Evolutionary conservation across 1,284 basidiomycete species (phyloP).

Genomic region (Rhodotorula mucilaginosa): DNA sequence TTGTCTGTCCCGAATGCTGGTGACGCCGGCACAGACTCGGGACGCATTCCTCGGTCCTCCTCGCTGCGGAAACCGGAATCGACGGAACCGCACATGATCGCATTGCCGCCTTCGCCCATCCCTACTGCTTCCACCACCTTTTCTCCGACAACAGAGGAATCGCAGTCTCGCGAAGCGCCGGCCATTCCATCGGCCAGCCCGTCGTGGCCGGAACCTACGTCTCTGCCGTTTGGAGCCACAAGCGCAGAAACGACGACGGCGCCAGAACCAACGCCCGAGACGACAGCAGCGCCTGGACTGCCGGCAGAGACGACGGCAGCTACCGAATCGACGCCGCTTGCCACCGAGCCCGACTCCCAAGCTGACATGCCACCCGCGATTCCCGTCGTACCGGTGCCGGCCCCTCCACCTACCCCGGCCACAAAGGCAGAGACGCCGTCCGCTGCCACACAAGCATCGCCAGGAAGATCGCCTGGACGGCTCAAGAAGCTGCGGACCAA

Average conservation of each 20-base stretch:
- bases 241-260: too few species aligned
- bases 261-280: too few species aligned
- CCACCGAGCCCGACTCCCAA: too few species aligned
- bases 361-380: neutral
- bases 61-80: slow-evolving; percentile 18
- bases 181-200: slow-evolving; percentile 3
- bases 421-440: neutral
- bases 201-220: slow-evolving; percentile 7
- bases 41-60: slow-evolving; percentile 25
- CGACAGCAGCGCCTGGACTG: too few species aligned
- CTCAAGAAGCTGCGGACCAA: slow-evolving; percentile 9
- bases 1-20: neutral
- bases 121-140: slow-evolving; percentile 8
- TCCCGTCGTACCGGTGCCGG: neutral
- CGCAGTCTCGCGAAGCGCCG: neutral
- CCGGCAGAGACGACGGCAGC: too few species aligned
- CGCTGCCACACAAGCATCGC: neutral
- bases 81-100: slow-evolving; percentile 18
- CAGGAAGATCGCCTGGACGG: slow-evolving; percentile 10
- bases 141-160: neutral
- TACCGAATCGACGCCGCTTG: too few species aligned
- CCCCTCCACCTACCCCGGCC: neutral
- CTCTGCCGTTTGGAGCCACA: neutral
- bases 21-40: neutral
- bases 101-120: slow-evolving; percentile 31